Percentiles rank a stretch among this genome's conserved stretches.
Evolutionary conservation across 1,284 basidiomycete species (phyloP).

Genomic region (Ceratobasidium sp.): DNA sequence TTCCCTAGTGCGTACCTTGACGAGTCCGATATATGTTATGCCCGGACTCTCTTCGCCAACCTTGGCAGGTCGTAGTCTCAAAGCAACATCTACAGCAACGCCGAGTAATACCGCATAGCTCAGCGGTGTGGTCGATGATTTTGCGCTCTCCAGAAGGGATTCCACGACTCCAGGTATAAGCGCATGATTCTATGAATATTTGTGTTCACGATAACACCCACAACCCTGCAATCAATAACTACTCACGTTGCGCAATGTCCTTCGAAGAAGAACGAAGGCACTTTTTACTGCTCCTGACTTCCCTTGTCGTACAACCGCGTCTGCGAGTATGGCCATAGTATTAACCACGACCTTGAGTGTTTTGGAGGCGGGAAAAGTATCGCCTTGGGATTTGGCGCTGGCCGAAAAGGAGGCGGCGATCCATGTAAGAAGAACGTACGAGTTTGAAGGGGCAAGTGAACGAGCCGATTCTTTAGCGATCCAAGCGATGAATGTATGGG

Average conservation of each 20-base stretch:
- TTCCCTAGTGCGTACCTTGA: not conserved
- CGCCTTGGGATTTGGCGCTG: conserved; percentile 19
- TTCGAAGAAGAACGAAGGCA: conserved; percentile 26
- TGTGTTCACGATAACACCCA: not conserved
- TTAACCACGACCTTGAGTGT: conserved; percentile 26
- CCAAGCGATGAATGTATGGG: conserved; percentile 28
- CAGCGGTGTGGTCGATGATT: conserved; percentile 58
- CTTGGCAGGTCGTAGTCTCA: conserved; percentile 52
- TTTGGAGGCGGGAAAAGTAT: conserved; percentile 18
- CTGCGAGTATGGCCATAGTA: conserved; percentile 10
- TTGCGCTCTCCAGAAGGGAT: conserved; percentile 58
- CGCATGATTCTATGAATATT: conserved; percentile 14
- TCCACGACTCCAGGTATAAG: conserved; percentile 58
- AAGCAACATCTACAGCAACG: conserved; percentile 64
- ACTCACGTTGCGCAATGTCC: conserved; percentile 33
- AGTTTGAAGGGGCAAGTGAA: conserved; percentile 20
- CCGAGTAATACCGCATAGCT: conserved; percentile 63
- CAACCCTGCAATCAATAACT: too few species aligned
- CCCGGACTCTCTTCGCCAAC: conserved; percentile 22
- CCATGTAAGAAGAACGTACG: conserved; percentile 26
- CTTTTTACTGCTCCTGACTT: conserved; percentile 20
- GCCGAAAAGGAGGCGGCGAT: conserved; percentile 20
- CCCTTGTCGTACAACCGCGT: conserved; percentile 12
- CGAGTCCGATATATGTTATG: not conserved
- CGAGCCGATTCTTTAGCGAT: conserved; percentile 27